A percentile compares a stretch with the other conserved stretches of the same genome.
phyloP scores from a whole-genome alignment of 2,329 filamentous ascomycete species.

The Lachnellula willkommii region DNA sequence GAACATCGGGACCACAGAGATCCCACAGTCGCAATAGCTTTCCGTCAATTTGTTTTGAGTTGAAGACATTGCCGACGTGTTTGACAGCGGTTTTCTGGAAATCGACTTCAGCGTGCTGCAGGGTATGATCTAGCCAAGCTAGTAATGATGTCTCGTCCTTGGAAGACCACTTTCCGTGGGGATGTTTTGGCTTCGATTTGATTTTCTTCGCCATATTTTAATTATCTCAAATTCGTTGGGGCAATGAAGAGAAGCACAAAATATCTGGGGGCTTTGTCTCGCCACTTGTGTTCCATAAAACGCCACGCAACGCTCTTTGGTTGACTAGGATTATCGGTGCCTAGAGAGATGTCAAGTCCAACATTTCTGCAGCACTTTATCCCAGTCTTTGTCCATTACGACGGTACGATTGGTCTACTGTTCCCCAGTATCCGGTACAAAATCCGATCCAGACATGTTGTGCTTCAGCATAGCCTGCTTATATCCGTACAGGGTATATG shows the following conservation, averaged over 20 bases:
- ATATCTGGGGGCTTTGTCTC: neutral
- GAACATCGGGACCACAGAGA: neutral
- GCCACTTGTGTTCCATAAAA: neutral
- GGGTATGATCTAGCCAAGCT: conserved; percentile 1
- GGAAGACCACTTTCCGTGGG: neutral
- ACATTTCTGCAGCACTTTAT: too few relatives aligned
- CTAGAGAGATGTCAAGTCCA: too few relatives aligned
- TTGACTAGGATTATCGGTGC: too few relatives aligned
- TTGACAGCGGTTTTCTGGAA: neutral
- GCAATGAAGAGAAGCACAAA: neutral
- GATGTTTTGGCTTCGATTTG: neutral
- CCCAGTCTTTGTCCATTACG: too few relatives aligned
- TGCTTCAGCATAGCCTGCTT: too few relatives aligned
- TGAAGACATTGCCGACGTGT: neutral
- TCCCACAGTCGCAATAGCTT: neutral
- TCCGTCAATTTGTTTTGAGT: neutral
- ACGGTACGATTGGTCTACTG: too few relatives aligned
- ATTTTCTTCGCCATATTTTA: neutral
- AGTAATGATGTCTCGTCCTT: neutral
- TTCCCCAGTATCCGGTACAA: too few relatives aligned
- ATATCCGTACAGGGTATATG: too few relatives aligned
- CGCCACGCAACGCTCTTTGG: too few relatives aligned
- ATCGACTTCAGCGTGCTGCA: neutral
- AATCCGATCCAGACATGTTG: too few relatives aligned
- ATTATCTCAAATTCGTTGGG: neutral